These are phyloP conservation scores for Silene latifolia DNA, from an alignment of 148 eudicot genomes.

Conservation along the genomic window DNA sequence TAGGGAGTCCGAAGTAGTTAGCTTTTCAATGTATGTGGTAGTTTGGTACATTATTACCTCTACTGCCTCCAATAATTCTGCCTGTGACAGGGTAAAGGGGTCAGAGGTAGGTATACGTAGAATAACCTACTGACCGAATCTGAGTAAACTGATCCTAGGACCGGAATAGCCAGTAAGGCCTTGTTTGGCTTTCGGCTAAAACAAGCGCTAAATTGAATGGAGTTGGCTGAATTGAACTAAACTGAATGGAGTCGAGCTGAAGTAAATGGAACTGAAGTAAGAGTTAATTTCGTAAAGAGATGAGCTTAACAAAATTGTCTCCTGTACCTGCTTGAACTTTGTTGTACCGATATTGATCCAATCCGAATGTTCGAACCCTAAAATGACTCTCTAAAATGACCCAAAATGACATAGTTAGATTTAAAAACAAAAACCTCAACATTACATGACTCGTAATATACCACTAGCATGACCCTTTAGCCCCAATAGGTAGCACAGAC, in stretches of 20 bases:
- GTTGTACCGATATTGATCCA: not conserved
- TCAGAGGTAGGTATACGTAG: not conserved
- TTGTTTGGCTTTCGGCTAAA: no score
- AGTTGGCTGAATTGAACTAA: no score
- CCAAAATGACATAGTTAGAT: not conserved
- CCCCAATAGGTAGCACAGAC: not conserved
- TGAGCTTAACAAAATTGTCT: no score
- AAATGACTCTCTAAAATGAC: not conserved
- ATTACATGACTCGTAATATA: no score
- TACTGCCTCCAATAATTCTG: not conserved
- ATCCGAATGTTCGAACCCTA: not conserved
- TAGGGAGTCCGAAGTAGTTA: not conserved
- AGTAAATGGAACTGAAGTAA: no score
- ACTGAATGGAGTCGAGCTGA: no score
- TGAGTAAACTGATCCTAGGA: not conserved
- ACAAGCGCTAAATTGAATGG: no score
- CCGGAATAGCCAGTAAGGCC: not conserved
- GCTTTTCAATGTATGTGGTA: not conserved
- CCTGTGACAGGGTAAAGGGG: not conserved
- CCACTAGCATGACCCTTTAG: not conserved
- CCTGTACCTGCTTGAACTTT: no score
- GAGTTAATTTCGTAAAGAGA: no score
- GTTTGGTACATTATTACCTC: not conserved
- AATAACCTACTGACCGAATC: not conserved
- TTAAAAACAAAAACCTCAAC: not conserved